Evolutionary conservation across 495 filamentous ascomycete genomes (phyloP), one percentile per base, ranked within the genome.

Genomic region (Penicillium goetzii): DNA sequence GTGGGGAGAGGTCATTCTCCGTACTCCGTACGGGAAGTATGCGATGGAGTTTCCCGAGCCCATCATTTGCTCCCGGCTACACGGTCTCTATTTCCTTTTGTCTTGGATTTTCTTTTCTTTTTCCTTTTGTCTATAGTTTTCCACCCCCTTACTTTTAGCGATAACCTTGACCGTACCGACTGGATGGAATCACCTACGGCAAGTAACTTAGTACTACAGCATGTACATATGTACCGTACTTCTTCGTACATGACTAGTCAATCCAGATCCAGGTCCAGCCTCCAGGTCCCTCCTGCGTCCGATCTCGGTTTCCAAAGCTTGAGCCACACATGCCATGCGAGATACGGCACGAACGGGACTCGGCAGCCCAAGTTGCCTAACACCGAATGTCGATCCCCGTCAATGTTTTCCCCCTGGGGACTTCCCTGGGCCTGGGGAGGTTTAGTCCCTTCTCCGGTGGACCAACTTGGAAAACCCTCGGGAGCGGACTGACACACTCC

Each of bases 311-410:
- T 61, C 57, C 52, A 45, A 43, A 60, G 56, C 49, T 67, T 56
- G 65, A 63, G 50, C 60, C 51, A 45, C 43, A n/a, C 34, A 58
- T 61, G 65, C 61, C 66, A 65, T 68, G 66, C 66, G 62, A 68
- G 66, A 68, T 65, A 69, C 63, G 61, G 59, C 66, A 64, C 56
- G 65, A 64, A 64, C 66, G 63, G 67, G 62, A 60, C 56, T 59
- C 66, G 66, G 62, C 66, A 68, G 61, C 47, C 56, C 32, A 60
- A n/a, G n/a, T n/a, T n/a, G n/a, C n/a, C n/a, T n/a, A n/a, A 36
- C 43, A 34, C 43, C 53, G 14, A 15, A 5, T 17, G 61, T 64
- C 56, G 61, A 68, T 68, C 62, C 49, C 61, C 61, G 62, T 53
- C 54, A 53, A 53, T 53, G 23, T 28, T 12, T 25, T 25, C n/a